A percentile compares a stretch with the other conserved stretches of the same genome.
Conservation (phyloP, 2,329 filamentous ascomycete species). For the Pseudogymnoascus sp. region DNA sequence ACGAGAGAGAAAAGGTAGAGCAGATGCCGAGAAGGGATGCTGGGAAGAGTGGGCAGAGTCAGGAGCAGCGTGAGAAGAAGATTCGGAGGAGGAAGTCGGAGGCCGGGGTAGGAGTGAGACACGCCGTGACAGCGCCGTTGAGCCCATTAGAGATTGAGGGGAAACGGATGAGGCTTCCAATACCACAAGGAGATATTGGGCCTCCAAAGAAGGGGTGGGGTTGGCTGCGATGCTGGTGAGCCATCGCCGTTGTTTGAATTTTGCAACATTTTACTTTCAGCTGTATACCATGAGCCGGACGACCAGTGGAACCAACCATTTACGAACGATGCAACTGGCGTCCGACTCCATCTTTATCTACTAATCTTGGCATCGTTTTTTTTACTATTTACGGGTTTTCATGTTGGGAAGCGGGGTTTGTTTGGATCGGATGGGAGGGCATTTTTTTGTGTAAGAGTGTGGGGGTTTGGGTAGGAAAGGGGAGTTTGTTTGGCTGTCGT, state of each 20-base stretch:
- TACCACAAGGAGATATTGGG: neutral
- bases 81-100: constrained; percentile 7
- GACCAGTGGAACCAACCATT: neutral
- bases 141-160: constrained; percentile 24
- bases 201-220: neutral
- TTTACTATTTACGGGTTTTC: neutral
- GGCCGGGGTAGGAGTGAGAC: constrained; percentile 18
- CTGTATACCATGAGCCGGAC: neutral
- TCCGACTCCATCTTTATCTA: neutral
- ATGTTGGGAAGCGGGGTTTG: neutral
- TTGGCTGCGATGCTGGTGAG: constrained; percentile 11
- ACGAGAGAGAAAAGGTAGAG: constrained; percentile 7
- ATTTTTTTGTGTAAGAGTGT: neutral
- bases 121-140: constrained; percentile 23
- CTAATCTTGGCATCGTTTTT: neutral
- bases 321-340: neutral
- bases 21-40: constrained; percentile 5
- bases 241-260: neutral
- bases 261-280: constrained; percentile 1
- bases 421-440: neutral
- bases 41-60: constrained; percentile 8
- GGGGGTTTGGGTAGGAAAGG: neutral
- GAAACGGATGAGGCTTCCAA: constrained; percentile 4
- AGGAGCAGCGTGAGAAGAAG: constrained; percentile 7
- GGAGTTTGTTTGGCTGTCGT: neutral